Evolutionary conservation across 768 basidiomycete genomes (phyloP).

Genomic region (Cystobasidiopsis lactophilus): DNA sequence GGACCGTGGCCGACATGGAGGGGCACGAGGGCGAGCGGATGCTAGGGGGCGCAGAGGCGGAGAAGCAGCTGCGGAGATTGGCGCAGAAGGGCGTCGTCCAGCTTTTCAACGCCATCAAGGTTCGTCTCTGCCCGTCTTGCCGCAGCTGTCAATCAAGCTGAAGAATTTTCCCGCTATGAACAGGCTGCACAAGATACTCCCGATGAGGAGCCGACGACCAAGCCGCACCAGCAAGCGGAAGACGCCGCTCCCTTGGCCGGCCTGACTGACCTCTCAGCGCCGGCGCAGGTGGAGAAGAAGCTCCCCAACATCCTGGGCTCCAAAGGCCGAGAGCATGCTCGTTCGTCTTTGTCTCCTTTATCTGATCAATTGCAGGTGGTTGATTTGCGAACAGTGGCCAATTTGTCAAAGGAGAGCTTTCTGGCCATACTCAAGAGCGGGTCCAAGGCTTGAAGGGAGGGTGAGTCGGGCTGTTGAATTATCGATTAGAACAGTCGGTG

Average conservation of each 20-base stretch:
- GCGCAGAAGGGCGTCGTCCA: conserved; percentile 21
- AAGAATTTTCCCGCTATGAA: too few species aligned
- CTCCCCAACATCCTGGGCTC: conserved; percentile 18
- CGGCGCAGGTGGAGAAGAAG: conserved; percentile 6
- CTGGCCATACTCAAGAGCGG: conserved; percentile 17
- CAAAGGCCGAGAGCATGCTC: conserved; percentile 17
- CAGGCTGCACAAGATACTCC: conserved; percentile 14
- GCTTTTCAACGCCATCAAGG: conserved; percentile 21
- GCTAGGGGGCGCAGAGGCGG: conserved; percentile 17
- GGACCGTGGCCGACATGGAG: conserved; percentile 1
- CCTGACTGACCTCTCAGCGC: conserved; percentile 3
- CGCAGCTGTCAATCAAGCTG: conserved; percentile 2
- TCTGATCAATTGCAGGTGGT: neutral
- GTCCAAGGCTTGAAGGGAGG: neutral
- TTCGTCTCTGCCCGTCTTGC: conserved; percentile 14
- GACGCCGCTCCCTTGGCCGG: conserved; percentile 11
- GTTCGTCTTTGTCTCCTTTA: neutral
- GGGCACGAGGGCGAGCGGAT: neutral
- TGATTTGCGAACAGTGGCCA: conserved; percentile 18
- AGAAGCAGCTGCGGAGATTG: conserved; percentile 20
- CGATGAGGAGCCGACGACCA: conserved; percentile 12
- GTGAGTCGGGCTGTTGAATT: too few species aligned
- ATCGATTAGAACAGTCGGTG: too few species aligned
- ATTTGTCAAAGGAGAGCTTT: conserved; percentile 20
- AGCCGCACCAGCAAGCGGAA: conserved; percentile 16